phyloP scores from a whole-genome alignment of 352 stramenopile genomes.

The Elongisporangium senticosum region DNA sequence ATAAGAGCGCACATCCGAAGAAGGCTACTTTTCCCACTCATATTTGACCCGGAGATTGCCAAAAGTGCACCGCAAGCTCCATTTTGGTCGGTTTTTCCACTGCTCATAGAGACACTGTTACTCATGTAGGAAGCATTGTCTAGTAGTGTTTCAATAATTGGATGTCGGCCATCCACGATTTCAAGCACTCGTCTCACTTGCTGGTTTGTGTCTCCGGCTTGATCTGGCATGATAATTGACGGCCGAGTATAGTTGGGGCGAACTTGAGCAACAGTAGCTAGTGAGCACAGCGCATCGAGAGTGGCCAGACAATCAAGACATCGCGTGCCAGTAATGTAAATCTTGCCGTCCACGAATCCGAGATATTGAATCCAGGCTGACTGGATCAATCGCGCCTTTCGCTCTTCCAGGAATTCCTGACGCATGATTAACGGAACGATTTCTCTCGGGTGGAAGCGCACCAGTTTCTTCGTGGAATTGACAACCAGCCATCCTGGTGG shows the following conservation, averaged over 20 bases:
- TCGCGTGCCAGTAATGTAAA: constrained; percentile 34
- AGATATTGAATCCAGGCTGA: constrained; percentile 38
- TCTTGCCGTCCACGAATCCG: constrained; percentile 19
- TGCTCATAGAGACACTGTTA: constrained; percentile 24
- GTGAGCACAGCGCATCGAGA: constrained; percentile 61
- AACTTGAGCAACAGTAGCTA: constrained; percentile 39
- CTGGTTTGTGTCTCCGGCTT: background rate
- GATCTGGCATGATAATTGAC: background rate
- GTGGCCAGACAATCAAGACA: constrained; percentile 38
- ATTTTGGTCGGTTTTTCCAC: background rate
- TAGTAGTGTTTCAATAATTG: constrained; percentile 44
- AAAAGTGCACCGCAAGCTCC: constrained; percentile 11
- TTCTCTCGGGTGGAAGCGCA: constrained; percentile 34
- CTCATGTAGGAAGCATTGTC: constrained; percentile 27
- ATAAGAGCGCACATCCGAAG: constrained; percentile 56
- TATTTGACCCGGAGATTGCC: constrained; percentile 79
- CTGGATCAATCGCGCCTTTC: constrained; percentile 23
- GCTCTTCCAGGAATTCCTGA: constrained; percentile 23
- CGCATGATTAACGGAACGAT: constrained; percentile 29
- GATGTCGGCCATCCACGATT: constrained; percentile 50
- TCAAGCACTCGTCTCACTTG: constrained; percentile 12
- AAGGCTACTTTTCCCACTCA: constrained; percentile 77
- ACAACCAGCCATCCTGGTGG: constrained; percentile 35
- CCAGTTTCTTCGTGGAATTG: constrained; percentile 35
- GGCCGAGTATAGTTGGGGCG: constrained; percentile 34